phyloP scores from a whole-genome alignment of 192 early-diverging fungal genomes.

The Backusella macrospora region DNA sequence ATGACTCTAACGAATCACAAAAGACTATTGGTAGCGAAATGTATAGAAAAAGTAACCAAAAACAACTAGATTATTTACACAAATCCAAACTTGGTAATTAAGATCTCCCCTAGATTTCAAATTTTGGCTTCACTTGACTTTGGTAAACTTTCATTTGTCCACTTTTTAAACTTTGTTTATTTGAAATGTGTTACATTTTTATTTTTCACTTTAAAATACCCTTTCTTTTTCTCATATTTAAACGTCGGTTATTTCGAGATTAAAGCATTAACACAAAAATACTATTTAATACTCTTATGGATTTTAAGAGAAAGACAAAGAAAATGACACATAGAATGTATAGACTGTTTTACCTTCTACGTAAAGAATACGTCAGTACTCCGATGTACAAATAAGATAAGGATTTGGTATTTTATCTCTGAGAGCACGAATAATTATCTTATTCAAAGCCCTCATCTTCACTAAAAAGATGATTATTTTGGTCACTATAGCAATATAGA shows the following conservation, averaged over 20 bases:
- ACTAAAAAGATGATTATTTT: no score
- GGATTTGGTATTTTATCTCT: no score
- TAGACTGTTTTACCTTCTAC: no score
- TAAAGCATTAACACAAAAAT: neutral
- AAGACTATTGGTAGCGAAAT: neutral
- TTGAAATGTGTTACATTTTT: neutral
- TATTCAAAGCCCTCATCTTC: no score
- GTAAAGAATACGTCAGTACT: no score
- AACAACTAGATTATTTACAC: neutral
- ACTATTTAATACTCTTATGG: neutral
- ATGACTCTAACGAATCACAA: conserved; percentile 10
- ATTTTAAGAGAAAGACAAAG: no score
- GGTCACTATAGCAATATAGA: no score
- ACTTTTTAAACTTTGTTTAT: neutral
- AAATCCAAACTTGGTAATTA: neutral
- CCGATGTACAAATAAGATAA: no score
- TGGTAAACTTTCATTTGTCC: neutral
- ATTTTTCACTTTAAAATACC: neutral
- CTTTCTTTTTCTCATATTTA: neutral
- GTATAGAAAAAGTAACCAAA: neutral
- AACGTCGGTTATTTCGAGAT: neutral
- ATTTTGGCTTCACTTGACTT: neutral
- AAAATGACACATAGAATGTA: no score
- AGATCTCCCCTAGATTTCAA: neutral
- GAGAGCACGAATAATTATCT: no score